Conservation (phyloP, 371 early-diverging fungal species). For the Entomophthora muscae region DNA sequence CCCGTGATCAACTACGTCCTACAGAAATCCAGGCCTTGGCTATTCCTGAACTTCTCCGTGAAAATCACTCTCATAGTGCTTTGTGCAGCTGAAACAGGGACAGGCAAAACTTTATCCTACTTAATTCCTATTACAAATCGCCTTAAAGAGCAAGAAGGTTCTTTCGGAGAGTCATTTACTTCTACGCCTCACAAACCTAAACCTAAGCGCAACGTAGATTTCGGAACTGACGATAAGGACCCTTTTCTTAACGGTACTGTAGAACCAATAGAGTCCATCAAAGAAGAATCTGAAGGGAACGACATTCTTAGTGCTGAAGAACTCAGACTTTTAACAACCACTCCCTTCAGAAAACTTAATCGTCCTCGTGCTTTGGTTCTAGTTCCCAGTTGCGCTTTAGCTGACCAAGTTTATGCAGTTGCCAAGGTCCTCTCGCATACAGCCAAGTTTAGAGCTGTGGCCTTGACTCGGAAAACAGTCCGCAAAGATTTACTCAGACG, state of each 20-base stretch:
- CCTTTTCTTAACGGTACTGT: neutral
- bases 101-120: constrained; percentile 98
- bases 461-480: constrained; percentile 23
- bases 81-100: constrained; percentile 91
- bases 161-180: constrained; percentile 15
- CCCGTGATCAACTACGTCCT: constrained; percentile 26
- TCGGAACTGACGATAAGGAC: constrained; percentile 1
- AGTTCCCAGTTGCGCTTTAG: constrained; percentile 91
- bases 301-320: constrained; percentile 10
- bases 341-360: constrained; percentile 25
- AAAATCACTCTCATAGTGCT: constrained; percentile 35
- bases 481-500: constrained; percentile 20
- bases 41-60: constrained; percentile 52
- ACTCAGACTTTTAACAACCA: constrained; percentile 12
- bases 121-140: constrained; percentile 64
- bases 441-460: constrained; percentile 49
- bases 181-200: constrained; percentile 15
- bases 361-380: constrained; percentile 81
- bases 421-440: constrained; percentile 46
- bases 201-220: neutral
- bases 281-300: constrained; percentile 11
- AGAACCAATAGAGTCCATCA: constrained; percentile 8
- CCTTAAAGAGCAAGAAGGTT: constrained; percentile 41
- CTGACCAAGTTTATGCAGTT: constrained; percentile 55
- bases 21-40: constrained; percentile 85